Base-by-base conservation (phyloP, 2,329 filamentous ascomycete genomes). In the Cladosporium austrohemisphaericum region DNA sequence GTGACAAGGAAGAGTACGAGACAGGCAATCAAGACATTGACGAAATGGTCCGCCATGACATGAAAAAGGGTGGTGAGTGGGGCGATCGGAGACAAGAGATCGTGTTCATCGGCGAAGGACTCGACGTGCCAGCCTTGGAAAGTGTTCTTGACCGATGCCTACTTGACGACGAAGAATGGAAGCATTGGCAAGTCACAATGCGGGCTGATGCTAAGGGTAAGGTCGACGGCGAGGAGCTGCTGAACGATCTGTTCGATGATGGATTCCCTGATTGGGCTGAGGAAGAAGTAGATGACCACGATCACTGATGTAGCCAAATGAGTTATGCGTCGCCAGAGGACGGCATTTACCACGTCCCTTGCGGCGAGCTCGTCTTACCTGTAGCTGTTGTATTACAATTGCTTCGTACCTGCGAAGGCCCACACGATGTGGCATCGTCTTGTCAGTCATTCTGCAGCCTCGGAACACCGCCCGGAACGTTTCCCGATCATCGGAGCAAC, bases 41-140 rank as follows among this genome's bases (percentile, higher is more conserved):
- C 19, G 63, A 68, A 33, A 72, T 73, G 9, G 76, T 79, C 32
- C 62, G 68, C 44, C 68, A 75, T 25, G 76, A 80, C 50, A 77
- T 79, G 45, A 63, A 70, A 23, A 68, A 66, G 4, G 60, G 61
- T 14, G 70, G 67, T 2, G 66, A 68, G 7, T 88, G 83, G 82
- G 84, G 83, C 1, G 85, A 88, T 56, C 73, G 84, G 1, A 72
- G 84, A 2, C 84, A 88, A 61, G 85, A 88, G 63, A 63, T 88
- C 5, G 85, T 88, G 2, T 85, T 88, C 52, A 88, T 89, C 50
- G 85, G 85, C 0, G 83, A 87, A 64, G 73, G 74, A 4, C 71
- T 88, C 11, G 73, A 86, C 41, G 60, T 72, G 1, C 60, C 63
- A 4, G 73, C 69, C 0, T 68, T 88, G 13, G 76, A 74, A 19